A percentile compares a stretch with the other conserved stretches of the same genome.
phyloP scores from a whole-genome alignment of 2,329 filamentous ascomycete species.

The Metarhizium guizhouense region DNA sequence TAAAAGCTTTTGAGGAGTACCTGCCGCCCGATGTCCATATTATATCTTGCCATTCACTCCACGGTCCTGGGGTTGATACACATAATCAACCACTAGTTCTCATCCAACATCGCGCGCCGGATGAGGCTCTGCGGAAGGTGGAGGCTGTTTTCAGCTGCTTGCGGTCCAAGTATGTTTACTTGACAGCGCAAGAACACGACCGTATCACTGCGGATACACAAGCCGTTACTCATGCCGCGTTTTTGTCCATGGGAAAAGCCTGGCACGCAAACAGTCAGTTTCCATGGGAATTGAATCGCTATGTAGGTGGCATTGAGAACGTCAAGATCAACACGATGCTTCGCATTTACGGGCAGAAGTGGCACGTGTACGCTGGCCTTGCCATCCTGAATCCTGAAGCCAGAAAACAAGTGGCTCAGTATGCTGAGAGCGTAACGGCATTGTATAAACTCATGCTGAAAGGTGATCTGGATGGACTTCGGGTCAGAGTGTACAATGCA shows the following conservation, averaged over 20 bases:
- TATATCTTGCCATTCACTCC: conserved; percentile 90
- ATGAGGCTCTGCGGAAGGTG: conserved; percentile 68
- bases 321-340: conserved; percentile 98
- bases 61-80: conserved; percentile 84
- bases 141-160: conserved; percentile 76
- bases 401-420: conserved; percentile 86
- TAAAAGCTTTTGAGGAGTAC: conserved; percentile 83
- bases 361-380: conserved; percentile 97
- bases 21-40: conserved; percentile 86
- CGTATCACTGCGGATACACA: conserved; percentile 97
- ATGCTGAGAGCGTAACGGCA: conserved; percentile 84
- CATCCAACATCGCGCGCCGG: conserved; percentile 83
- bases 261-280: conserved; percentile 96
- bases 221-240: conserved; percentile 94
- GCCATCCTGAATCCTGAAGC: conserved; percentile 95
- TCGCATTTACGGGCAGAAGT: conserved; percentile 96
- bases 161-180: conserved; percentile 75
- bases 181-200: conserved; percentile 82
- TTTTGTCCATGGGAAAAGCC: conserved; percentile 93
- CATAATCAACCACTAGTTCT: conserved; percentile 85
- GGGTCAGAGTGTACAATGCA: conserved; percentile 55
- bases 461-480: conserved; percentile 67
- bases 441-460: conserved; percentile 96
- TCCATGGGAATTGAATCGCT: conserved; percentile 93
- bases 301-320: conserved; percentile 95